Base-by-base conservation (phyloP, 257 asterid species). In the Prunella vulgaris region DNA sequence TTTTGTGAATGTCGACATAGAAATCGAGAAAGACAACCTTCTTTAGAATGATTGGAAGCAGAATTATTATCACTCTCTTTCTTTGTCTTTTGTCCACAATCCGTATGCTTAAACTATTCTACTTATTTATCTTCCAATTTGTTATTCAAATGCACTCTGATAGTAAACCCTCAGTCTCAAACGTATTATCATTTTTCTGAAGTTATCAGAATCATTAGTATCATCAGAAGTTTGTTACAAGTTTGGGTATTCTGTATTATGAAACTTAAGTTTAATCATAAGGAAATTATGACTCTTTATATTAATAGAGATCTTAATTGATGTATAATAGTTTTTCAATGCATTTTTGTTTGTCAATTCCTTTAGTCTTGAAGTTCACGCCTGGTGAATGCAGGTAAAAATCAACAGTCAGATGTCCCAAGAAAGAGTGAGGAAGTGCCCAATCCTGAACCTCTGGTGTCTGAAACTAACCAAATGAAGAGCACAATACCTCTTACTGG, bases 371-470 rank as follows among this genome's bases (percentile, higher is more conserved):
- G 32, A 63, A 54, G 46, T 56, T 64, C 72, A 15, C 38, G 65
- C 70, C 52, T 10, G 22, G 13, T 64, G 24, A 57, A 42, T 66
- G 76, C 86, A 87, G 92, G 72, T 62, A 60, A 2, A 66, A 64
- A 56, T 40, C 74, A 74, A 54, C 74, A 73, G 66, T 56, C 64
- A 21, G 38, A 70, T 78, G 81, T 72, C 57, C 68, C 77, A 7
- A 71, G 46, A 20, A 66, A 5, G 27, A 46, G 73, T 28, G 77
- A 70, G 15, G 70, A 77, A 69, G 66, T 53, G 0, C 32, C 49
- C 56, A 49, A 70, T 28, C 68, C 61, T 28, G 79, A 67, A 44
- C 72, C 72, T 68, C 53, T 44, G 52, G 76, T 58, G 18, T 72
- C 40, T 62, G 75, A 74, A 60, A 75, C 5, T 7, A 56, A 64